phyloP scores from a whole-genome alignment of 2,329 filamentous ascomycete genomes.

The Ceratocystis albifundus region DNA sequence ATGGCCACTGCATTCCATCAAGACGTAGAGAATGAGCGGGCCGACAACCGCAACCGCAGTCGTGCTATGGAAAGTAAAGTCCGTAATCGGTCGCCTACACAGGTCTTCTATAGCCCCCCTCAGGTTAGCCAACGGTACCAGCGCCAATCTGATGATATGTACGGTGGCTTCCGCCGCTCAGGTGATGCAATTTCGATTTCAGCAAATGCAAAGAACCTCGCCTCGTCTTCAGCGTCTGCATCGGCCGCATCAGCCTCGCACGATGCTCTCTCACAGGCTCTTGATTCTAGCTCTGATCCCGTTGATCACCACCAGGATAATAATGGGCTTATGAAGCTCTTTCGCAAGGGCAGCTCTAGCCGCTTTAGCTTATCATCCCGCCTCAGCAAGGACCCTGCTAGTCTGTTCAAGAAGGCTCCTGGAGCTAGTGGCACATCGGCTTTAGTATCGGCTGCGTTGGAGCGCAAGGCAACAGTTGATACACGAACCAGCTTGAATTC shows the following conservation, averaged over 20 bases:
- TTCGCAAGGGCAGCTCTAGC: conserved; percentile 53
- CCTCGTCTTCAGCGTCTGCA: conserved; percentile 34
- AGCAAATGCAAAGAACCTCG: conserved; percentile 46
- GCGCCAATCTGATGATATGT: neutral
- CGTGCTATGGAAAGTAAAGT: conserved; percentile 30
- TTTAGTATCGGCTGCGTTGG: conserved; percentile 36
- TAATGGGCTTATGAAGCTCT: conserved; percentile 45
- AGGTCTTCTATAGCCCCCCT: neutral
- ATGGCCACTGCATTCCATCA: conserved; percentile 55
- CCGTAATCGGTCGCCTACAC: conserved; percentile 24
- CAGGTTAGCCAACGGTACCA: neutral
- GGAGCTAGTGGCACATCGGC: conserved; percentile 27
- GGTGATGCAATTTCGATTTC: conserved; percentile 46
- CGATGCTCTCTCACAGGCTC: conserved; percentile 43
- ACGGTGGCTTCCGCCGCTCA: conserved; percentile 40
- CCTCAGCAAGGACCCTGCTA: conserved; percentile 41
- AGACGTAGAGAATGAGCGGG: conserved; percentile 30
- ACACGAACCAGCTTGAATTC: conserved; percentile 46
- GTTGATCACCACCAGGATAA: conserved; percentile 39
- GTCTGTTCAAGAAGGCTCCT: conserved; percentile 48
- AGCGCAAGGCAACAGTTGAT: conserved; percentile 45
- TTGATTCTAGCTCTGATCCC: conserved; percentile 36
- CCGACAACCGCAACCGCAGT: conserved; percentile 24
- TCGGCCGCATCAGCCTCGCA: conserved; percentile 32
- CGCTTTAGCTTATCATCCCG: conserved; percentile 53